Evolutionary conservation across 129 eudicot genomes (phyloP).

Genomic region (Logfia minima): DNA sequence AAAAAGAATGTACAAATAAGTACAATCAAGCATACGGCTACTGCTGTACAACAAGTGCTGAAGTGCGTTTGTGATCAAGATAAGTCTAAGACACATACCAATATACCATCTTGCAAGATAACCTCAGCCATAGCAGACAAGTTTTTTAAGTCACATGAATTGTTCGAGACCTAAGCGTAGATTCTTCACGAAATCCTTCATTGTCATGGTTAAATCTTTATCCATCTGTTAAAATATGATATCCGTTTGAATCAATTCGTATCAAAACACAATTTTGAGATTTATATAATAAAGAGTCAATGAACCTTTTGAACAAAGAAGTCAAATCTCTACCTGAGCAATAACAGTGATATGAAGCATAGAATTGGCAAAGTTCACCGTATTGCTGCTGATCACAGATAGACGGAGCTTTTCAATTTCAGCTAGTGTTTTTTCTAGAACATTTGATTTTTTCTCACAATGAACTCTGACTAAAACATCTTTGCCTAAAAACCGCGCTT

Average conservation of each 20-base stretch:
- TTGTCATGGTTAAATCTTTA: background rate
- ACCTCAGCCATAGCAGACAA: slow-evolving; percentile 42
- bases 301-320: background rate
- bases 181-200: slow-evolving; percentile 7
- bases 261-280: slow-evolving; percentile 2
- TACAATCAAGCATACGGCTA: slow-evolving; percentile 8
- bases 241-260: background rate
- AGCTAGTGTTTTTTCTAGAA: slow-evolving; percentile 41
- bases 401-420: slow-evolving; percentile 56
- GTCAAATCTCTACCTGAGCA: slow-evolving; percentile 7
- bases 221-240: slow-evolving; percentile 6
- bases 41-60: slow-evolving; percentile 46
- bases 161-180: background rate
- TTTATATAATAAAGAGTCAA: background rate
- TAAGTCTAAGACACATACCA: slow-evolving; percentile 12
- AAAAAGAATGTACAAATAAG: background rate
- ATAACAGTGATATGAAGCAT: slow-evolving; percentile 21
- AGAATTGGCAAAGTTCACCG: background rate
- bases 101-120: slow-evolving; percentile 56
- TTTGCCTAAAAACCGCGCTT: slow-evolving; percentile 51
- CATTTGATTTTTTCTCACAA: slow-evolving; percentile 50
- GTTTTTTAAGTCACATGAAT: slow-evolving; percentile 2
- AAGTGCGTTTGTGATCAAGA: slow-evolving; percentile 43
- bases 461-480: slow-evolving; percentile 56
- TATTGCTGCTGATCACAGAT: slow-evolving; percentile 16